phyloP scores from a whole-genome alignment of 225 moss, liverwort and hornwort genomes.

The Antitrichia curtipendula region DNA sequence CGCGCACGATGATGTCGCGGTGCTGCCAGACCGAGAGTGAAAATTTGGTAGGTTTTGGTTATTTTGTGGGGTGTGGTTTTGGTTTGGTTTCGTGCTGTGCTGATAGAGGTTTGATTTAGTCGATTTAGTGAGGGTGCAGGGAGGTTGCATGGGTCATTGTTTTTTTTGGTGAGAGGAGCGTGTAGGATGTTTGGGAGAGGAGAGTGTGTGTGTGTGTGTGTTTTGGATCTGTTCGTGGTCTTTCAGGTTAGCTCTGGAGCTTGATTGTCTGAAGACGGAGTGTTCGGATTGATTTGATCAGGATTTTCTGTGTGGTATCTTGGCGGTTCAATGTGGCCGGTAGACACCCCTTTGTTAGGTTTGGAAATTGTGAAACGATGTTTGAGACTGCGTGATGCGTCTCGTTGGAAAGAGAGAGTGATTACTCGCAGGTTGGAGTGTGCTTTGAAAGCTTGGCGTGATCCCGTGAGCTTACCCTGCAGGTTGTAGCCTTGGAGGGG shows the following conservation, averaged over 20 bases:
- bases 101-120: not conserved
- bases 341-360: not conserved
- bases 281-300: not conserved
- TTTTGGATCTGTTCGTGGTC: not conserved
- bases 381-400: not conserved
- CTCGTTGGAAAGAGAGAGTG: not conserved
- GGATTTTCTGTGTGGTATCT: not conserved
- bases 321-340: not conserved
- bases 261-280: not conserved
- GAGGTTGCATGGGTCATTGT: not conserved
- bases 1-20: constrained; percentile 35
- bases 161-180: not conserved
- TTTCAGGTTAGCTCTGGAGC: not conserved
- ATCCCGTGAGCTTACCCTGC: not conserved
- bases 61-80: not conserved
- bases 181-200: not conserved
- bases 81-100: not conserved
- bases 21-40: constrained; percentile 49
- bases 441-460: not conserved
- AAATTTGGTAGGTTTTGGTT: constrained; percentile 41
- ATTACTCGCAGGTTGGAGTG: not conserved
- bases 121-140: not conserved
- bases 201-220: not conserved
- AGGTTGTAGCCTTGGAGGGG: not conserved
- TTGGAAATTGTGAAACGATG: not conserved